Conservation (phyloP, 1,284 basidiomycete species). For the Naganishia cerealis region DNA sequence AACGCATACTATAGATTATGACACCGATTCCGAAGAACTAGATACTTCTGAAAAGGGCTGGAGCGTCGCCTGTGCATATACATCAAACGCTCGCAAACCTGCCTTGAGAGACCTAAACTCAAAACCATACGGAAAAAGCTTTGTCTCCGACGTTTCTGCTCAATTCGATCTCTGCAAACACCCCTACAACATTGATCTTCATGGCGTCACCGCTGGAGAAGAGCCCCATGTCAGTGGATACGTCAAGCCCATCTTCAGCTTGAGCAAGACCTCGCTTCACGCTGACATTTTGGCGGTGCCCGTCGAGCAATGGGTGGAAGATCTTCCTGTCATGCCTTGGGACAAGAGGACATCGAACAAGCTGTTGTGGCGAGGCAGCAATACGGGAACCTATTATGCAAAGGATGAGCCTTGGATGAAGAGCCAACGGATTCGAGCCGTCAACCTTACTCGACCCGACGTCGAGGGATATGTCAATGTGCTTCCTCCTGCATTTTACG, state of each 20-base stretch:
- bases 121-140: constrained; percentile 39
- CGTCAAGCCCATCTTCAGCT: constrained; percentile 46
- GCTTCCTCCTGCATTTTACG: constrained; percentile 19
- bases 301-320: constrained; percentile 48
- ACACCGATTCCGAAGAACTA: constrained; percentile 15
- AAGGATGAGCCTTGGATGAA: constrained; percentile 42
- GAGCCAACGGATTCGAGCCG: constrained; percentile 46
- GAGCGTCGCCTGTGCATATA: constrained; percentile 25
- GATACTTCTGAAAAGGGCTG: constrained; percentile 26
- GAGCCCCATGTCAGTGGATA: constrained; percentile 36
- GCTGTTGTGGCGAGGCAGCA: constrained; percentile 51
- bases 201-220: constrained; percentile 45
- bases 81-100: constrained; percentile 12
- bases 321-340: constrained; percentile 41
- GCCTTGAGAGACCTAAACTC: constrained; percentile 1
- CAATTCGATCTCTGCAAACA: constrained; percentile 48
- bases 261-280: constrained; percentile 49
- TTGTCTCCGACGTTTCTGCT: constrained; percentile 43
- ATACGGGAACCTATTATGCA: constrained; percentile 45
- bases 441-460: constrained; percentile 35
- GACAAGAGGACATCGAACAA: constrained; percentile 39
- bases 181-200: constrained; percentile 43
- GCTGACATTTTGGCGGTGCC: constrained; percentile 51
- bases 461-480: constrained; percentile 14
- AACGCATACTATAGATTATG: neutral